Conservation (phyloP, 495 filamentous ascomycete species). For the Aeminium ludgeri region DNA sequence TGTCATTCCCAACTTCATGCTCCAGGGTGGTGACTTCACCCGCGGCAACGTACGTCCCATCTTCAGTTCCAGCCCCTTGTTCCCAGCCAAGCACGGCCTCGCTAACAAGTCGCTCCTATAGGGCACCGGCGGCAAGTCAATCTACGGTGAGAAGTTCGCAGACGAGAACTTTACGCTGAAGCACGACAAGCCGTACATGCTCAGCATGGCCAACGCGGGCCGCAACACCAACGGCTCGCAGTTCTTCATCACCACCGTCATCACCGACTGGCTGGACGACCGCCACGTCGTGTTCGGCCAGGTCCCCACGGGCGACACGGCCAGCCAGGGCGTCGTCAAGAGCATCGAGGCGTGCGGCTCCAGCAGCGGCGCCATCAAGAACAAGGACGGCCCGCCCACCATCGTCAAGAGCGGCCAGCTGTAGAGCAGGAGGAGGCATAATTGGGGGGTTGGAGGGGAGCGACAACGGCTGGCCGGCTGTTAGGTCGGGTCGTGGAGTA, state of each 20-base stretch:
- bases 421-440: slow-evolving; percentile 3
- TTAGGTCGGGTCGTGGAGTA: too few species aligned
- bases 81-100: background rate
- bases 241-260: slow-evolving; percentile 41
- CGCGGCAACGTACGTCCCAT: slow-evolving; percentile 29
- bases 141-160: slow-evolving; percentile 72
- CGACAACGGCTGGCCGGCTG: too few species aligned
- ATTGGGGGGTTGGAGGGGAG: background rate
- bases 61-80: background rate
- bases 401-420: slow-evolving; percentile 19
- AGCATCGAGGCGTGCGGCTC: slow-evolving; percentile 26
- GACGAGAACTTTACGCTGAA: slow-evolving; percentile 62
- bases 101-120: slow-evolving; percentile 17
- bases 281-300: slow-evolving; percentile 32
- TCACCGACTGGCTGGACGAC: slow-evolving; percentile 29
- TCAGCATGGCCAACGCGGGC: slow-evolving; percentile 76
- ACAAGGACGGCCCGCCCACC: slow-evolving; percentile 22
- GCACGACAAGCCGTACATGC: slow-evolving; percentile 45
- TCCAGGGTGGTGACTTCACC: slow-evolving; percentile 37
- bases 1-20: slow-evolving; percentile 36
- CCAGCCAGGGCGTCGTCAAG: slow-evolving; percentile 22
- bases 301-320: slow-evolving; percentile 22
- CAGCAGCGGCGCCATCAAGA: slow-evolving; percentile 24
- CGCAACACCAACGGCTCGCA: slow-evolving; percentile 64
- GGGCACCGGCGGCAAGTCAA: slow-evolving; percentile 75